Base-by-base conservation (phyloP, 768 basidiomycete genomes). In the Collybia sp. region DNA sequence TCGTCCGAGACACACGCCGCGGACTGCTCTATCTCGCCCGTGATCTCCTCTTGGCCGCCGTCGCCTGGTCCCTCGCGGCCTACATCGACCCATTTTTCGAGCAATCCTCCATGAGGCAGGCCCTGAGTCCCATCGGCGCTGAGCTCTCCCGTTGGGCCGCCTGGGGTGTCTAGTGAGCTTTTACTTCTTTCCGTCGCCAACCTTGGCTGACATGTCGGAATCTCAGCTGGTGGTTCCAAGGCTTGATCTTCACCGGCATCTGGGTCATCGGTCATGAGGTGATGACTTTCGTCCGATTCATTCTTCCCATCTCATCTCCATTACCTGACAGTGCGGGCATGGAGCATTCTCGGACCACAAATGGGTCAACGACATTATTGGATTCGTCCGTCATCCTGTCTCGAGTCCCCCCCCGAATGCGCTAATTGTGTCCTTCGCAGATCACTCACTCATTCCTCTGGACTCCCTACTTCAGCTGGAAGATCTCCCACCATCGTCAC, bases 401-500 rank as follows among this genome's bases (percentile, higher is more conserved):
- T 30, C 11, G 13, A 12, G 16, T n/a, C 13, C 17, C 9, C 25
- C 3, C 8, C 3, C 8, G 35, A 37, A n/a, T 3, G 4, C 10
- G 10, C 35, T 37, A 18, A 37, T 18, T 4, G 25, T 25, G 16
- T 40, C 12, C 19, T 16, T 2, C 32, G 19, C 18, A 40, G 9
- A 42, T 42, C 17, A n/a, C 31, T 34, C 41, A 37, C 35, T 37
- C 35, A 3, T 37, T 37, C 35, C 35, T 37, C 17, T 37, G 35
- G 35, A 37, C 35, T 9, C 46, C 46, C 9, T 47, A 47, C 17
- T 47, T 47, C 19, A 50, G 48, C 17, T 57, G 56, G 56, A 50
- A 49, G 38, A 50, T 53, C 36, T 47, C 49, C n/a, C 56, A 57
- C 41, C 54, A 57, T 42, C 48, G 51, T 6, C 55, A 54, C 42